Evolutionary conservation across 140 eudicot genomes (phyloP).

Genomic region (Stevia rebaudiana): DNA sequence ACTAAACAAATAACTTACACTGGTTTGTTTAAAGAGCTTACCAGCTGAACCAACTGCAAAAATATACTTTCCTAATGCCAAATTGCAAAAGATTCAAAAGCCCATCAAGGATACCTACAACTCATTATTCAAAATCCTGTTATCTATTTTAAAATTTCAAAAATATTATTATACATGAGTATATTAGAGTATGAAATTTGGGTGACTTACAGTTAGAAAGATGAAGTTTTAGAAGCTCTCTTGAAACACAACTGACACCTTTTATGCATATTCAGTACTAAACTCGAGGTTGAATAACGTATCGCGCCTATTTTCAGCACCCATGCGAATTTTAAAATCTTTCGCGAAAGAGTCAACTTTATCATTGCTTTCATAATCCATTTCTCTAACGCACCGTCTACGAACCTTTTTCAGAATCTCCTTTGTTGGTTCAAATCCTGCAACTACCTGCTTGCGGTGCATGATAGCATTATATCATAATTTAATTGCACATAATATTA

Average conservation of each 20-base stretch:
- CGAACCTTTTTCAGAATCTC: slow-evolving; percentile 66
- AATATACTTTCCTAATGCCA: slow-evolving; percentile 14
- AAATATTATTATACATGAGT: not conserved
- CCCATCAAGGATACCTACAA: slow-evolving; percentile 19
- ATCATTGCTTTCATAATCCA: slow-evolving; percentile 60
- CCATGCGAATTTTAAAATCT: slow-evolving; percentile 52
- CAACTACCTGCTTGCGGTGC: slow-evolving; percentile 44
- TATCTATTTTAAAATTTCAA: not conserved
- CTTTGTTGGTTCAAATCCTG: slow-evolving; percentile 64
- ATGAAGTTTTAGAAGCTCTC: slow-evolving; percentile 10
- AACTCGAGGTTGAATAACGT: slow-evolving; percentile 54
- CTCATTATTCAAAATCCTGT: slow-evolving; percentile 14
- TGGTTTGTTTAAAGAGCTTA: slow-evolving; percentile 16
- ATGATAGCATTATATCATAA: slow-evolving; percentile 6
- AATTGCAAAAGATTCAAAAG: slow-evolving; percentile 16
- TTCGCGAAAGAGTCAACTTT: slow-evolving; percentile 44
- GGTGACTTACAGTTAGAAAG: slow-evolving; percentile 17
- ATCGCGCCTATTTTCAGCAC: slow-evolving; percentile 59
- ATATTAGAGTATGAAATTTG: not conserved
- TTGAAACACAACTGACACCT: slow-evolving; percentile 8
- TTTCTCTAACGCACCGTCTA: slow-evolving; percentile 70
- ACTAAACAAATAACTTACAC: slow-evolving; percentile 26
- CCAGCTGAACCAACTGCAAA: slow-evolving; percentile 21
- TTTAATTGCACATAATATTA: not conserved
- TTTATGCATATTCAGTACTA: slow-evolving; percentile 41